Evolutionary conservation across 768 basidiomycete species (phyloP), one percentile per base, ranked within the genome.

Genomic region (Psilocybe tampanensis): DNA sequence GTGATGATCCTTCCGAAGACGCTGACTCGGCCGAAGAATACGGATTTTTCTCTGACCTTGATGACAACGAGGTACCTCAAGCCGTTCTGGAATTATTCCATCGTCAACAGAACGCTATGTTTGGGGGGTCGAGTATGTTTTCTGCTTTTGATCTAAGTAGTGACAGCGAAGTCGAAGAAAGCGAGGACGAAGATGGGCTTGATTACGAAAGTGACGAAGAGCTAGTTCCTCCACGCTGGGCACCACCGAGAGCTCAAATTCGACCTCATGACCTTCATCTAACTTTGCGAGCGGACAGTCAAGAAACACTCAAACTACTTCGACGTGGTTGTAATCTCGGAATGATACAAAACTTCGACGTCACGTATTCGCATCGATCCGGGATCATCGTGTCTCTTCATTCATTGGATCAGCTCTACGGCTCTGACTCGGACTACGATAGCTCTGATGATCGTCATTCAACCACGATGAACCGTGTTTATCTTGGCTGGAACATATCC

Each of bases 401-500:
- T n/a, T 76, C 75, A 1, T 51, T 78, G 44, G 66, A 74, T 6
- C 74, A 75, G 24, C 63, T 69, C 8, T 66, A 68, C 47, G 55
- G 56, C 8, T 66, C 65, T 45, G 60, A 65, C 39, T 56, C 60
- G 17, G 61, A 62, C 22, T 49, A 68, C 22, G 66, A 73, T 23
- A 60, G 66, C 17, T 23, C 12, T 26, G 12, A 4, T 29, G 56
- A 62, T 39, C 58, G 42, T 42, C 55, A 66, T 22, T 45, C 49
- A 15, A 68, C 73, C 22, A 71, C 65, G 15, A 73, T 77, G 64
- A 74, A 80, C 60, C 74, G 77, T 23, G 64, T 90, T 8, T 86
- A 76, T 60, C 76, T 91, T 4, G 89, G 89, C 4, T 91, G 86
- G 86, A 90, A 89, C 60, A 78, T 90, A 52, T 61, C 70, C 18